These are phyloP conservation scores for Gastrolobium villosum DNA, from an alignment of 306 rosid genomes.

Conservation along the genomic window DNA sequence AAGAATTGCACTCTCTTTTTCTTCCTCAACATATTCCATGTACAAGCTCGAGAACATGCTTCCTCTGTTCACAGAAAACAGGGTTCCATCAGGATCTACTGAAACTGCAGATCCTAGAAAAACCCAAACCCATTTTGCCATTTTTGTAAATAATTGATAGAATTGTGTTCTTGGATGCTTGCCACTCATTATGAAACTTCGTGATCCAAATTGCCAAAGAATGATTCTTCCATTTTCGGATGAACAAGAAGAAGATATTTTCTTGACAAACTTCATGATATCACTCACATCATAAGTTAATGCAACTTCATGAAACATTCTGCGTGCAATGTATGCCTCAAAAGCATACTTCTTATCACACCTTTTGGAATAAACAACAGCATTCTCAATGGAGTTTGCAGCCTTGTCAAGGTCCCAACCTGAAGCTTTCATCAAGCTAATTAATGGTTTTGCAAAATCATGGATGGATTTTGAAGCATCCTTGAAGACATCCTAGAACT, in stretches of 20 bases:
- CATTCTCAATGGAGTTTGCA: slow-evolving; percentile 54
- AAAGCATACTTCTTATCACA: slow-evolving; percentile 73
- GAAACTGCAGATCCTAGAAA: too few relatives aligned
- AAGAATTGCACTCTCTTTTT: too few relatives aligned
- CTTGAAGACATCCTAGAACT: slow-evolving; percentile 53
- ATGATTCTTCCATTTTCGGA: slow-evolving; percentile 64
- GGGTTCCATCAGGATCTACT: too few relatives aligned
- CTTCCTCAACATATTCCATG: too few relatives aligned
- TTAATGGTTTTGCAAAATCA: slow-evolving; percentile 75
- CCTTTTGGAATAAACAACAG: slow-evolving; percentile 59
- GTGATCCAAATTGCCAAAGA: slow-evolving; percentile 76
- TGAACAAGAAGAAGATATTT: slow-evolving; percentile 69
- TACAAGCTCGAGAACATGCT: too few relatives aligned
- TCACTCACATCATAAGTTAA: slow-evolving; percentile 46
- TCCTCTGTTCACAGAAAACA: too few relatives aligned
- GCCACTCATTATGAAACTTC: slow-evolving; percentile 56
- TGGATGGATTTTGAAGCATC: slow-evolving; percentile 67
- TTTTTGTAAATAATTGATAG: too few relatives aligned
- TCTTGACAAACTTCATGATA: slow-evolving; percentile 53
- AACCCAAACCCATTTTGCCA: too few relatives aligned
- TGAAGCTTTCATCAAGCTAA: slow-evolving; percentile 73
- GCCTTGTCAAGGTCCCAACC: slow-evolving; percentile 77
- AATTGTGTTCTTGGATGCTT: too few relatives aligned
- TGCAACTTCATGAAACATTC: slow-evolving; percentile 64
- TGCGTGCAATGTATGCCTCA: slow-evolving; percentile 69